Evolutionary conservation across 2,329 filamentous ascomycete genomes (phyloP), one percentile per base, ranked within the genome.

Genomic region (Dryadomyces sulphureus): DNA sequence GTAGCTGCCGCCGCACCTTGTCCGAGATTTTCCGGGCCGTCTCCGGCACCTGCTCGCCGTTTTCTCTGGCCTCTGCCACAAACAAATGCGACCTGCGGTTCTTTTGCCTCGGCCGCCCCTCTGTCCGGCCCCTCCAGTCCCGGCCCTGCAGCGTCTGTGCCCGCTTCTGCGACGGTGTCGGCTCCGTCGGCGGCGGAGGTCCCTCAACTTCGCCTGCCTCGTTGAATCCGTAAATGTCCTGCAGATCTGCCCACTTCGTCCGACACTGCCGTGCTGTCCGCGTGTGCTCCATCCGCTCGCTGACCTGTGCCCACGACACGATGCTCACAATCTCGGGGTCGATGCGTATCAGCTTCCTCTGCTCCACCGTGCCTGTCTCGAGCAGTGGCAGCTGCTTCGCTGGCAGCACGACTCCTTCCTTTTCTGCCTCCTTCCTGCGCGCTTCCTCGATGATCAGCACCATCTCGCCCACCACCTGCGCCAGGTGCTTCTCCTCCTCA

Each of bases 211-310:
- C 34, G 17, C 44, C 49, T 52, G 20, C 11, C 41, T 25, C 43
- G 21, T 48, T 40, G 9, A 48, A 32, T 49, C 52, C 24, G 47
- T 52, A 48, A 17, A 53, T 45, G 50, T 20, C 54, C 51, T 43
- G 49, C 41, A 38, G 48, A 40, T 21, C 48, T 49, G 72, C 74
- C 78, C 80, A 87, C 56, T 88, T 87, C 22, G 68, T 68, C 22
- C 71, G 67, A 56, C 81, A 86, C 57, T 85, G 81, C 21, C 84
- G 68, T 3, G 78, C 72, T 50, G 73, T 82, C 39, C 84, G 69
- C 8, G 67, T 76, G 41, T 68, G 65, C 14, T 64, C 68, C 73
- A 88, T 79, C 45, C 68, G 68, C 49, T 74, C 63, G 53, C 77
- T 80, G 21, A 88, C 74, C 8, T 66, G 59, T 43, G 72, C 65